Evolutionary conservation across 495 filamentous ascomycete species (phyloP), one percentile per base, ranked within the genome.

Genomic region (Echria macrotheca): DNA sequence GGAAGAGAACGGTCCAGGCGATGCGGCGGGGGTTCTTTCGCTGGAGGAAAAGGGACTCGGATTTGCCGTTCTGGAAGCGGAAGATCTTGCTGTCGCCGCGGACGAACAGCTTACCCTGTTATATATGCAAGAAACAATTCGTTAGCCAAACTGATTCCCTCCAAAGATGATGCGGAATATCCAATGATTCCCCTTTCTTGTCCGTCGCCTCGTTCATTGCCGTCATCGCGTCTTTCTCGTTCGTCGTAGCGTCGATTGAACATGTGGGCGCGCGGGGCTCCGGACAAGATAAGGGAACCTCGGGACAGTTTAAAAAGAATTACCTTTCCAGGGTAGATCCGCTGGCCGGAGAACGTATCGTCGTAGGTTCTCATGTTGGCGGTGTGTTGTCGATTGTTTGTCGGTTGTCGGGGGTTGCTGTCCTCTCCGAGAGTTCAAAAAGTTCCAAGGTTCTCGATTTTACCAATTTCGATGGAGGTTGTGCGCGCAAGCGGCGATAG

Each of bases 31-130:
- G 93, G 84, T 99, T 99, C 86, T 99, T 99, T 79, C 93, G 91
- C 81, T 99, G 93, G 56, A 97, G 89, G 83, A 97, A 97, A 59
- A 99, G 86, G 56, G 88, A 95, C 76, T 99, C 94, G 79, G 90
- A 91, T 79, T 99, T 99, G 80, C 93, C 91, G 74, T 94, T 97
- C 75, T 94, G 88, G 86, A 99, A 99, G 66, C 93, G 89, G 83
- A 99, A 99, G 81, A 97, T 83, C 81, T 96, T 99, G 89, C 88
- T 95, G 82, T 99, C 93, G 67, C 90, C 89, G 76, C 93, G 88
- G 80, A 99, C 77, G 78, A 88, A 99, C 75, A 99, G 85, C 79
- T 97, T 97, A 77, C 91, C 91, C 91, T 96, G 48, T 52, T 25
- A 49, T 47, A 28, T n/a, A 19, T 6, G 5, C 24, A 12, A 11